Conservation (phyloP, 106 monocot genomes). For the Allium sativum region DNA sequence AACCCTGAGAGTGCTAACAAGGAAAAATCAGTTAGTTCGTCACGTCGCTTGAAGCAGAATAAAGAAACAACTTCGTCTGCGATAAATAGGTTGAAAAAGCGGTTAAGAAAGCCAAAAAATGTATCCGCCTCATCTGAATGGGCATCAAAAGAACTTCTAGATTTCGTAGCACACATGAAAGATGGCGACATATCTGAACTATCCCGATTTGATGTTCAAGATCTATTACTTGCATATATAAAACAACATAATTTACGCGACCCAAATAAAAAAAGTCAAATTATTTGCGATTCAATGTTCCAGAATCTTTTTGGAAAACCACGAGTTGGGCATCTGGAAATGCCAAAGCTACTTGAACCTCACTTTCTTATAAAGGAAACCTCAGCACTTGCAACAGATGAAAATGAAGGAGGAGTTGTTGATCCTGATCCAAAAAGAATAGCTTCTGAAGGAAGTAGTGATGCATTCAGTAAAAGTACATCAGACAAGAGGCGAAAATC, state of each 20-base stretch:
- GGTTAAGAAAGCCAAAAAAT: slow-evolving; percentile 7
- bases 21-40: slow-evolving; percentile 43
- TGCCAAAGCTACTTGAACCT: slow-evolving; percentile 95
- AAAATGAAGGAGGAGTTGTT: slow-evolving; percentile 52
- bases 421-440: slow-evolving; percentile 54
- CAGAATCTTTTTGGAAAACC: slow-evolving; percentile 67
- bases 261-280: slow-evolving; percentile 82
- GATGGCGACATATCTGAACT: slow-evolving; percentile 62
- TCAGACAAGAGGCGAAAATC: slow-evolving; percentile 48
- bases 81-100: slow-evolving; percentile 25
- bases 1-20: slow-evolving; percentile 32
- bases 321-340: slow-evolving; percentile 95
- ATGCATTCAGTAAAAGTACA: slow-evolving; percentile 20
- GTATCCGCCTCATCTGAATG: slow-evolving; percentile 32
- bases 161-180: slow-evolving; percentile 86
- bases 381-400: slow-evolving; percentile 53
- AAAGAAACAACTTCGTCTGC: slow-evolving; percentile 19
- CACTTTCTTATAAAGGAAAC: slow-evolving; percentile 65
- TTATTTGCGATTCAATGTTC: slow-evolving; percentile 71
- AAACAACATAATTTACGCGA: slow-evolving; percentile 79
- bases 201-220: slow-evolving; percentile 86
- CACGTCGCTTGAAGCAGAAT: slow-evolving; percentile 31
- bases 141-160: slow-evolving; percentile 91
- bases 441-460: slow-evolving; percentile 57
- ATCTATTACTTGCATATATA: slow-evolving; percentile 84